phyloP scores from a whole-genome alignment of 2,329 filamentous ascomycete species.

The Botrytis hyacinthi region DNA sequence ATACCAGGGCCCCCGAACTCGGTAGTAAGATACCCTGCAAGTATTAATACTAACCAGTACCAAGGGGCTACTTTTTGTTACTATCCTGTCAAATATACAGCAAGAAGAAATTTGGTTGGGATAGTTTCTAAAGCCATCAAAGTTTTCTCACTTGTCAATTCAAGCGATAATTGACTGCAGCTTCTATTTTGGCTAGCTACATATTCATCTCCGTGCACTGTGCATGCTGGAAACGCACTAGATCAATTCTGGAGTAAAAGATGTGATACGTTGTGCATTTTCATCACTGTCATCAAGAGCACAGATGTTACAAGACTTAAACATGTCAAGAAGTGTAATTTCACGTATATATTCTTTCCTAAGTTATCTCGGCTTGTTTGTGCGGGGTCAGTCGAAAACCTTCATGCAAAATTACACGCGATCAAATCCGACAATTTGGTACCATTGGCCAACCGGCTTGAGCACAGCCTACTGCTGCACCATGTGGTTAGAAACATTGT shows the following conservation, averaged over 20 bases:
- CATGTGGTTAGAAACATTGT: background rate
- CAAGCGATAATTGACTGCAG: background rate
- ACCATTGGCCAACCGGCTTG: background rate
- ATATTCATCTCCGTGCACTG: background rate
- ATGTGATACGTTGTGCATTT: constrained; percentile 1
- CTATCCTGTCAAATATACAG: background rate
- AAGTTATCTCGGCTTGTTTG: background rate
- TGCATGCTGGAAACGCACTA: background rate
- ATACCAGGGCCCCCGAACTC: background rate
- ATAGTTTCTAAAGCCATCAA: background rate
- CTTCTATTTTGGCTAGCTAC: background rate
- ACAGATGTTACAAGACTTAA: background rate
- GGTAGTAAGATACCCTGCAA: background rate
- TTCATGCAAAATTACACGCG: background rate
- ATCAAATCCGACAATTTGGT: background rate
- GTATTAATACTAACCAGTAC: background rate
- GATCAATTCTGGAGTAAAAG: background rate
- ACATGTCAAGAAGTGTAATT: background rate
- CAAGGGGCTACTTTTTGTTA: background rate
- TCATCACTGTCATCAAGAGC: background rate
- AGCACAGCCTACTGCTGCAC: background rate
- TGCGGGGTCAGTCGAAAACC: background rate
- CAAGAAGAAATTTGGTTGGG: background rate
- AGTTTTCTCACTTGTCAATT: background rate
- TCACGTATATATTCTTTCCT: background rate